Base-by-base conservation (phyloP, 202 grass and related monocot species). In the Panicum hallii region DNA sequence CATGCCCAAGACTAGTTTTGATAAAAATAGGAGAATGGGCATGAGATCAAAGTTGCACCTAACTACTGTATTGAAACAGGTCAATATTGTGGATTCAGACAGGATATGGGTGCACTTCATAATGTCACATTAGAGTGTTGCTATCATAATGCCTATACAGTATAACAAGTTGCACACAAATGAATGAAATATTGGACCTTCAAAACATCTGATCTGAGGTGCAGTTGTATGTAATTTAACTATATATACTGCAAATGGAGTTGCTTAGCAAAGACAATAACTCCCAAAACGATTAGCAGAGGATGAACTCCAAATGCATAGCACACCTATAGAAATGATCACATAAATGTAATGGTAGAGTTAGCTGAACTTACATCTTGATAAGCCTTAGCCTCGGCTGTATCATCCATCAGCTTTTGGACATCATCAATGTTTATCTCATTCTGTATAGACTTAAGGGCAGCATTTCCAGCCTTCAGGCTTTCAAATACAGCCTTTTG, bases 351-450 rank as follows among this genome's bases (percentile, higher is more conserved):
- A 78, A 11, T 32, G 41, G 32, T 42, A 83, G 56, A 84, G 15
- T 48, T 61, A 32, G 66, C 40, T 78, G 60, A 79, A 83, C 84
- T 91, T 88, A 99, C 97, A 80, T 99, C 97, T 83, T 99, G 97
- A 88, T 99, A 99, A 54, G 97, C 97, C 85, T 96, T 96, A 47
- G 97, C 97, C 58, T 99, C 96, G 12, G 83, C 91, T 78, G 96
- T 91, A 90, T 99, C 96, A 91, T 96, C 96, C 96, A 99, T 92
- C 77, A 99, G 85, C 76, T 96, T 99, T 60, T 94, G 97, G 81
- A 99, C 97, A 91, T 99, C 97, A 68, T 94, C 97, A 45, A 99
- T 86, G 75, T 95, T 99, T 83, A 96, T 91, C 88, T 99, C 93
- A 92, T 74, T 99, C 90, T 99, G 93, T 87, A 99, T 99, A 79